Conservation (phyloP, 192 early-diverging fungal species). For the Geosiphon pyriformis region DNA sequence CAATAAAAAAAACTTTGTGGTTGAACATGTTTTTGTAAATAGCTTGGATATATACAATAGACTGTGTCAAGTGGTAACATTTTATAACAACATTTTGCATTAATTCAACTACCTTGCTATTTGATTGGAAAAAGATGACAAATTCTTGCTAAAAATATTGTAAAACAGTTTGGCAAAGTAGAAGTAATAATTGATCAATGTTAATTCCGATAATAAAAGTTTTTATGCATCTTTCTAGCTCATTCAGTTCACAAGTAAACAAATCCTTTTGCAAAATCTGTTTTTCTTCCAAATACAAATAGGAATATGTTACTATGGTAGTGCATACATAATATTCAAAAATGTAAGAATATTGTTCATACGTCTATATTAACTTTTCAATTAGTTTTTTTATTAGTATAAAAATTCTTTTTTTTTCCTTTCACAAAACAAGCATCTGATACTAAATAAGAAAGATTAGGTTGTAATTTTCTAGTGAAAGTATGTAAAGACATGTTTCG, state of each 20-base stretch:
- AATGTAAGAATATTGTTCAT: constrained; percentile 10
- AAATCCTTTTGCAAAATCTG: constrained; percentile 5
- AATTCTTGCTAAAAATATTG: too few relatives aligned
- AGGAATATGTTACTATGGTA: too few relatives aligned
- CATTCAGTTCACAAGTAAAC: background rate
- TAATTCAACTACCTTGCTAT: too few relatives aligned
- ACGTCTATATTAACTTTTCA: background rate
- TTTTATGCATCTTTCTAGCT: constrained; percentile 3
- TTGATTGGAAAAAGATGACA: too few relatives aligned
- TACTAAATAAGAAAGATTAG: constrained; percentile 15
- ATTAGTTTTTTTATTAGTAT: background rate
- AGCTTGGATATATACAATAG: background rate
- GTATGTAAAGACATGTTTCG: constrained; percentile 1
- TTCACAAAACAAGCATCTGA: constrained; percentile 15
- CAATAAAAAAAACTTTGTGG: constrained; percentile 11
- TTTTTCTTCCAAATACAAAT: too few relatives aligned
- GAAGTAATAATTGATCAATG: too few relatives aligned
- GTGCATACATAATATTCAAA: constrained; percentile 11
- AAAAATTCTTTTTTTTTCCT: constrained; percentile 11
- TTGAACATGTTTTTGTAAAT: constrained; percentile 12
- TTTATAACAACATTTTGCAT: too few relatives aligned
- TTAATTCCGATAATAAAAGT: constrained; percentile 15
- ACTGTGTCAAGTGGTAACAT: background rate
- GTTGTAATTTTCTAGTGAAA: constrained; percentile 14
- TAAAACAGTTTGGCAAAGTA: constrained; percentile 17